phyloP scores from a whole-genome alignment of 1,284 basidiomycete genomes.

The Acaromyces ingoldii region DNA sequence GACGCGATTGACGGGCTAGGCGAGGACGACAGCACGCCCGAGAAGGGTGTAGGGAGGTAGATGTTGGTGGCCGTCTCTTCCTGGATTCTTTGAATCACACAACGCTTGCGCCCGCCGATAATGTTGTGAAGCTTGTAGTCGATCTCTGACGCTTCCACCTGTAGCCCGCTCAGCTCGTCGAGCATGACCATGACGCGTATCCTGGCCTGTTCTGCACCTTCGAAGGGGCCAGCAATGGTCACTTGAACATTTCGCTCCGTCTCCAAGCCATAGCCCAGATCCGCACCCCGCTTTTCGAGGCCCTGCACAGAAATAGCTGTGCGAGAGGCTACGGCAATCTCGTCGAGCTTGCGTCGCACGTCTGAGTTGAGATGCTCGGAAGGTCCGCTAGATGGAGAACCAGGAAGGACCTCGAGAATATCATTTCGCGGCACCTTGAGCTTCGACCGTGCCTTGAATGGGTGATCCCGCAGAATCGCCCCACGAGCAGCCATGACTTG shows the following conservation, averaged over 20 bases:
- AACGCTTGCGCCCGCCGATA: constrained; percentile 82
- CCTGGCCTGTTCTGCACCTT: constrained; percentile 84
- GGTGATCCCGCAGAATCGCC: constrained; percentile 80
- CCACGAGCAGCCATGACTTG: constrained; percentile 88
- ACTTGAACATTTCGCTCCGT: constrained; percentile 88
- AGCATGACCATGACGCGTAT: constrained; percentile 86
- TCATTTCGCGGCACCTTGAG: constrained; percentile 89
- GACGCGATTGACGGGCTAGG: constrained; percentile 54
- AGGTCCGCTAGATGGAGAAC: background rate
- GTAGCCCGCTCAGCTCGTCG: constrained; percentile 67
- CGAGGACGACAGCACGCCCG: constrained; percentile 64
- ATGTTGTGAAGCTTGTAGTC: constrained; percentile 92
- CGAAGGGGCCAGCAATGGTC: constrained; percentile 75
- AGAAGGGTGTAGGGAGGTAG: constrained; percentile 84
- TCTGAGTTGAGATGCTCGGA: constrained; percentile 71
- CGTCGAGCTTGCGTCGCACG: constrained; percentile 79
- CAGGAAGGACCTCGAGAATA: constrained; percentile 58
- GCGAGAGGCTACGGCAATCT: constrained; percentile 79
- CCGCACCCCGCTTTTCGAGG: constrained; percentile 31
- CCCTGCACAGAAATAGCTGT: constrained; percentile 76
- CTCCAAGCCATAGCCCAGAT: constrained; percentile 66
- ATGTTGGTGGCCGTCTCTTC: constrained; percentile 97
- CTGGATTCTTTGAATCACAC: constrained; percentile 82
- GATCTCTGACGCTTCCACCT: constrained; percentile 84
- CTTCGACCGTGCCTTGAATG: constrained; percentile 73